phyloP scores from a whole-genome alignment of 2,329 filamentous ascomycete genomes.

The Hymenoscyphus fraxineus region DNA sequence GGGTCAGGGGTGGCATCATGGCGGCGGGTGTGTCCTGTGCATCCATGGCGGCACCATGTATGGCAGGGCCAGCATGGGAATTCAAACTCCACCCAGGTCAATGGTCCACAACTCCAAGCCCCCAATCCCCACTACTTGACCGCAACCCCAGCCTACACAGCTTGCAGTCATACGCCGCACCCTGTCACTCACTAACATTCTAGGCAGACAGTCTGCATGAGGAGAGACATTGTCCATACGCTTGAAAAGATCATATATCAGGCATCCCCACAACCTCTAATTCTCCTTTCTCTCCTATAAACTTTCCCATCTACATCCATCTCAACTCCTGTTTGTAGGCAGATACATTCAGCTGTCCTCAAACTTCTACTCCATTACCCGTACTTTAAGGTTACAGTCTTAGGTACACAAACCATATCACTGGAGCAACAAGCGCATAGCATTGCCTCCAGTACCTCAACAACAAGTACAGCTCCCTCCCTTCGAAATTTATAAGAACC shows the following conservation, averaged over 20 bases:
- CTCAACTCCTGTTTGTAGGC: conserved; percentile 8
- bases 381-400: conserved; percentile 1
- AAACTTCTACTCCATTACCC: background rate
- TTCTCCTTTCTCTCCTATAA: conserved; percentile 15
- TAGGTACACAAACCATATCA: conserved; percentile 2
- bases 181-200: conserved; percentile 1
- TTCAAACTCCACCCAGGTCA: background rate
- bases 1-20: background rate
- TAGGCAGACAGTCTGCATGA: conserved; percentile 13
- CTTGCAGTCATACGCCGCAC: conserved; percentile 5
- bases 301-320: conserved; percentile 10
- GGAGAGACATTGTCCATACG: conserved; percentile 6
- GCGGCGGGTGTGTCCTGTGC: background rate
- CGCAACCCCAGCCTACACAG: background rate
- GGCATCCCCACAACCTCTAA: conserved; percentile 12
- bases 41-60: background rate
- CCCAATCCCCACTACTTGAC: background rate
- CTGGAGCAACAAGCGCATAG: conserved; percentile 6
- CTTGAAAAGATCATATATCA: conserved; percentile 14
- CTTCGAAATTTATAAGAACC: conserved; percentile 14
- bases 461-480: conserved; percentile 21
- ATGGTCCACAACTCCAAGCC: background rate
- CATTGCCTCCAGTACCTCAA: conserved; percentile 11
- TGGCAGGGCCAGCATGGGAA: background rate
- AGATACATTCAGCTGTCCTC: conserved; percentile 14